Base-by-base conservation (phyloP, 176 grass and related monocot species). In the bread wheat (Triticum aestivum) region DNA sequence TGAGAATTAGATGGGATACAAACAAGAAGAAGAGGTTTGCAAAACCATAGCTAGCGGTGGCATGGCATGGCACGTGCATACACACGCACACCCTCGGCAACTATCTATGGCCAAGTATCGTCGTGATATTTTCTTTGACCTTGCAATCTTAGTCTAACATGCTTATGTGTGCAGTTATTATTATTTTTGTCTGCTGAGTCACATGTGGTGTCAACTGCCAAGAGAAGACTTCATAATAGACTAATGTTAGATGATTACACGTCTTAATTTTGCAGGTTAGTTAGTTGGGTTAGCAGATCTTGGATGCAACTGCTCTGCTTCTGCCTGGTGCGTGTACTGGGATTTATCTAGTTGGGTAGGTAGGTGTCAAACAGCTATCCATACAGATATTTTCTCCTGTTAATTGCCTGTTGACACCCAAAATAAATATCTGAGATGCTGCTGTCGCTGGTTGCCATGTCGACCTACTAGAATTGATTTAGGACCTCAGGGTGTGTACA, bases 281-380 rank as follows among this genome's bases (percentile, higher is more conserved):
- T 24, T 75, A 29, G 42, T 49, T 75, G 18, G 45, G 14, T 32
- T 76, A 76, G 13, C 45, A 52, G 3, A 20, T 76, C 45, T 9
- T 51, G 24, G 42, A 75, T 75, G 73, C 24, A 75, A 30, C 13
- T 30, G 23, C 69, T 49, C 38, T 78, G 78, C 10, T 78, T 11
- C 12, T 90, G 83, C 71, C 74, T 82, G 26, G 59, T 65, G 78
- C 29, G 18, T 59, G 6, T 59, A 59, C 7, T 59, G 18, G 18
- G 9, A 70, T 21, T 18, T 34, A 78, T 78, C 21, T 6, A 79
- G 59, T 63, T 29, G 18, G 29, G 27, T 78, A 21, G 42, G 64
- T 35, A 69, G 27, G 42, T 69, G 42, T 51, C 41, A 74, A 3
- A 3, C 41, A 74, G n/a, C 1, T 47, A 20, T 20, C 17, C 4